phyloP scores from a whole-genome alignment of 176 grass and related monocot species.

The Carex parvula region DNA sequence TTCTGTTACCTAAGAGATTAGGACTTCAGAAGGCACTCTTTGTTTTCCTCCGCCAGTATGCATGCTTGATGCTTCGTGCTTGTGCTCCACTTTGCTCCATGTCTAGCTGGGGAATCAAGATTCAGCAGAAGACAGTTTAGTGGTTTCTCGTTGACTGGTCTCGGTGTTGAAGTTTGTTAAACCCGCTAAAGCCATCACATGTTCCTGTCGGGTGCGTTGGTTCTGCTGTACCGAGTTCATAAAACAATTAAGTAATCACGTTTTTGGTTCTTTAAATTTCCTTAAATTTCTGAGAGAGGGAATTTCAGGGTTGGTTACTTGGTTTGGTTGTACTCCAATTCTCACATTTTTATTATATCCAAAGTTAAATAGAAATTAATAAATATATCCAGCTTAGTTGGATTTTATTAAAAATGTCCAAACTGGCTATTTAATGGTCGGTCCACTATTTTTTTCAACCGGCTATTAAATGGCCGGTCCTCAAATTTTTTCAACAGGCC shows the following conservation, averaged over 20 bases:
- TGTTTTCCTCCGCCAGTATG: background rate
- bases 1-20: too few species aligned
- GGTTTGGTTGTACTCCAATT: background rate
- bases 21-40: background rate
- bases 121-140: background rate
- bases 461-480: too few species aligned
- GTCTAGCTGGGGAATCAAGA: background rate
- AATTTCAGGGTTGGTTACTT: conserved; percentile 1
- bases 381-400: too few species aligned
- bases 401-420: too few species aligned
- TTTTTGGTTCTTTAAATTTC: background rate
- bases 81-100: background rate
- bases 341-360: background rate
- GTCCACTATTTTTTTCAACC: too few species aligned
- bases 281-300: background rate
- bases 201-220: background rate
- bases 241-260: background rate
- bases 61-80: background rate
- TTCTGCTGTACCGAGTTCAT: background rate
- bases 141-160: background rate
- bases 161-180: background rate
- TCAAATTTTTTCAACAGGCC: too few species aligned
- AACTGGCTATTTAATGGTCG: too few species aligned
- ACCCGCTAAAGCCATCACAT: background rate
- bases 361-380: too few species aligned